These are phyloP conservation scores for Taiwanofungus camphoratus DNA, from an alignment of 1,284 basidiomycete genomes.

Conservation along the genomic window DNA sequence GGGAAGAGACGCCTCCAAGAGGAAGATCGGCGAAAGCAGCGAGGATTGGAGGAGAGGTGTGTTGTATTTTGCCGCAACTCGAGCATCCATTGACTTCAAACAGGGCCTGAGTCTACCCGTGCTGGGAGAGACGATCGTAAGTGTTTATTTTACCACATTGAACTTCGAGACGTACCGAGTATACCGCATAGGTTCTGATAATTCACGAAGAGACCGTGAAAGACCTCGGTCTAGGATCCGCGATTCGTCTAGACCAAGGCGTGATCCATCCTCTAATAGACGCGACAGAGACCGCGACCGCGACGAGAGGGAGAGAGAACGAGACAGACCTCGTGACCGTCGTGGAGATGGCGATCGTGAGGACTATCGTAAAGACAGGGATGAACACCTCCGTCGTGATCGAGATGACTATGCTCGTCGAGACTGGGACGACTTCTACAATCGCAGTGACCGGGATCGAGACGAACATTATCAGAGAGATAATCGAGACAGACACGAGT, in stretches of 20 bases:
- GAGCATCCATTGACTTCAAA: background rate
- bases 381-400: slow-evolving; percentile 24
- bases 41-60: slow-evolving; percentile 80
- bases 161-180: slow-evolving; percentile 7
- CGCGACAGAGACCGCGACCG: slow-evolving; percentile 36
- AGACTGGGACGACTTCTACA: slow-evolving; percentile 30
- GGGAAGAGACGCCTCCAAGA: slow-evolving; percentile 52
- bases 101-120: slow-evolving; percentile 47
- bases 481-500: slow-evolving; percentile 7
- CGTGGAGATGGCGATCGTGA: slow-evolving; percentile 25
- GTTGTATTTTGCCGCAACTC: slow-evolving; percentile 13
- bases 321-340: slow-evolving; percentile 21
- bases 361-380: slow-evolving; percentile 29
- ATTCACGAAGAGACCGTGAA: slow-evolving; percentile 47
- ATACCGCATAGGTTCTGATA: slow-evolving; percentile 38
- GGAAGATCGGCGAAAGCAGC: slow-evolving; percentile 63
- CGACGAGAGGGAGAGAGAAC: slow-evolving; percentile 24
- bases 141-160: slow-evolving; percentile 18
- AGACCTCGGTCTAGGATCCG: slow-evolving; percentile 54
- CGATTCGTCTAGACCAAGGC: slow-evolving; percentile 52
- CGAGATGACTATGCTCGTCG: slow-evolving; percentile 25
- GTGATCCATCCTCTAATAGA: slow-evolving; percentile 48
- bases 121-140: slow-evolving; percentile 55
- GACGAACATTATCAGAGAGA: slow-evolving; percentile 28
- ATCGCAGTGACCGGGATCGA: slow-evolving; percentile 33